Evolutionary conservation across 805 yeast species (phyloP), one percentile per base, ranked within the genome.

Genomic region (Ascoidea rubescens): DNA sequence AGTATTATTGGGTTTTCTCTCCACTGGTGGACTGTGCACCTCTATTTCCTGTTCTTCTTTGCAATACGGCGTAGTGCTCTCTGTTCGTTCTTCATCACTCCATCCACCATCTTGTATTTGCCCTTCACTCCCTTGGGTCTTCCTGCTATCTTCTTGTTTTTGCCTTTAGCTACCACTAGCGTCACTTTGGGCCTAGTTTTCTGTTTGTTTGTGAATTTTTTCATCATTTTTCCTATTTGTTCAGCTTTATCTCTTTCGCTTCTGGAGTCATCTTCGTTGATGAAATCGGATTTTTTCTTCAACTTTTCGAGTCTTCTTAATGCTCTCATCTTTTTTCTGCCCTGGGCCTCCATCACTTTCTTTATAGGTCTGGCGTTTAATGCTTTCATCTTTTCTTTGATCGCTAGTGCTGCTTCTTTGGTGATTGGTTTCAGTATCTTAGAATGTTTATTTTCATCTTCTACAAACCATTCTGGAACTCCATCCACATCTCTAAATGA

Each of bases 81-180:
- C 75, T 85, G 90, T 71, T 93, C 99, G 67, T 93, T 93, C 86
- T 93, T 93, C 84, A 88, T 74, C 21, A 83, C 87, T 74, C 98
- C 98, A 70, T 93, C 99, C 60, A 93, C 98, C 99, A 93, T 93
- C 83, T 87, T 93, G 73, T 93, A 93, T 67, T 87, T 89, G 70
- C 99, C 99, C 68, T 82, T 88, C 59, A 93, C 80, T 67, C 99
- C 99, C 71, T 80, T 84, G 46, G 99, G 99, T 72, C 99, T 84
- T 52, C 99, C 99, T 59, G 86, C 73, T 51, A 90, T 70, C 54
- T 96, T 96, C 66, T 73, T 85, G 68, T 93, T 90, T 44, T 72
- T 66, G 62, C 98, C 98, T 50, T 73, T 70, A 7, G 99, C 98
- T 59, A 80, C 89, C 55, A 93, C 96, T 55, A 88, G 77, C 1